A percentile compares a stretch with the other conserved stretches of the same genome.
These are phyloP conservation scores for Hibiscus syriacus DNA, from an alignment of 345 rosid species.

Conservation along the genomic window DNA sequence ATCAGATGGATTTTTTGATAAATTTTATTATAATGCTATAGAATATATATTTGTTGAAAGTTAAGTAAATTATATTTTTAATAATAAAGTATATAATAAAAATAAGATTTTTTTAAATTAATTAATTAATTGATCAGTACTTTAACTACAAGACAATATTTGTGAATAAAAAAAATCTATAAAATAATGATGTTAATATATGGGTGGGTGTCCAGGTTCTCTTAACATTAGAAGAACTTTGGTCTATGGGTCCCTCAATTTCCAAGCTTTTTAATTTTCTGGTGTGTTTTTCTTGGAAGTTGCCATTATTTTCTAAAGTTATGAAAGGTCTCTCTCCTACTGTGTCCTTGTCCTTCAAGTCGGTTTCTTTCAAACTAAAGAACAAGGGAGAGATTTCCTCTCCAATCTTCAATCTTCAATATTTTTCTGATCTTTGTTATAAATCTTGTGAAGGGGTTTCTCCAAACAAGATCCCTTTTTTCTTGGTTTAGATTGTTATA, in stretches of 20 bases:
- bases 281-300: background rate
- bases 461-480: too few relatives aligned
- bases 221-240: background rate
- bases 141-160: background rate
- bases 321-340: background rate
- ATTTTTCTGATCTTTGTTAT: background rate
- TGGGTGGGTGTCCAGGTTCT: slow-evolving; percentile 30
- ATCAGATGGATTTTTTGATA: too few relatives aligned
- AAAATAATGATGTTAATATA: background rate
- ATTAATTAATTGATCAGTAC: background rate
- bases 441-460: too few relatives aligned
- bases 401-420: background rate
- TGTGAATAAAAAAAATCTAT: background rate
- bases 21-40: too few relatives aligned
- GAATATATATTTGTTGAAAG: too few relatives aligned
- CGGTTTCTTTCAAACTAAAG: background rate
- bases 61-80: too few relatives aligned
- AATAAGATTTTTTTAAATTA: background rate
- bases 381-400: background rate
- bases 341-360: background rate
- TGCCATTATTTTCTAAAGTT: too few relatives aligned
- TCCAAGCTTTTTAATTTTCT: background rate
- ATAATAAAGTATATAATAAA: background rate
- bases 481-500: background rate
- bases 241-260: slow-evolving; percentile 11